Evolutionary conservation across 2,329 filamentous ascomycete species (phyloP), one percentile per base, ranked within the genome.

Genomic region (Aspergillus luchuensis): DNA sequence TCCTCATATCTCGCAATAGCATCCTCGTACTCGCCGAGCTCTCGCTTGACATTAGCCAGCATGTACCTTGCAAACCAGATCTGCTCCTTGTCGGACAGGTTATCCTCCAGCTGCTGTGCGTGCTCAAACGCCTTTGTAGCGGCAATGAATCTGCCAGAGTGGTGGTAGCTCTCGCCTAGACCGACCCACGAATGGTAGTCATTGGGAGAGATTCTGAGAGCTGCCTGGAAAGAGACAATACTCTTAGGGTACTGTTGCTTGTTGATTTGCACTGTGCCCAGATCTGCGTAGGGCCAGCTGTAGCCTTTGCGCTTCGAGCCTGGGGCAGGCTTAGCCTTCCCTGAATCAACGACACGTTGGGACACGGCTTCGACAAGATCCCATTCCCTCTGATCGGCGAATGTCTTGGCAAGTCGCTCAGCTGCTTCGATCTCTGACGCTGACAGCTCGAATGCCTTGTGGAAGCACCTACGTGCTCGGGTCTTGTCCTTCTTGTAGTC

Each of bases 161-260:
- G 95, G 73, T 97, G 90, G 71, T 99, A 99, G 71, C 92, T 96
- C 78, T 99, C 95, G n/a, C 94, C 95, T 1, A 99, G 83, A 1
- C 95, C 95, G 23, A 99, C 91, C 87, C 94, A 99, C 0, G 91
- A 96, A 77, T 99, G 90, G 71, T 98, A 98, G 75, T 98, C 92
- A 45, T 89, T 82, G 0, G 93, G 92, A 2, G 88, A 86, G 51
- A 97, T 91, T 56, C 94, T 85, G 36, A 99, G 81, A 10, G 95
- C 93, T 1, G 91, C 87, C 71, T 98, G 91, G 74, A 98, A 99
- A 0, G 92, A 96, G 8, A 94, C 88, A 57, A 98, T 92, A 38
- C 92, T 92, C 72, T 91, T 90, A 66, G 88, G 82, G 69, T 94
- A 98, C 62, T 96, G 92, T 72, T 96, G 92, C 73, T 92, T 95